Evolutionary conservation across 129 eudicot species (phyloP), one percentile per base, ranked within the genome.

Genomic region (Mikania micrantha): DNA sequence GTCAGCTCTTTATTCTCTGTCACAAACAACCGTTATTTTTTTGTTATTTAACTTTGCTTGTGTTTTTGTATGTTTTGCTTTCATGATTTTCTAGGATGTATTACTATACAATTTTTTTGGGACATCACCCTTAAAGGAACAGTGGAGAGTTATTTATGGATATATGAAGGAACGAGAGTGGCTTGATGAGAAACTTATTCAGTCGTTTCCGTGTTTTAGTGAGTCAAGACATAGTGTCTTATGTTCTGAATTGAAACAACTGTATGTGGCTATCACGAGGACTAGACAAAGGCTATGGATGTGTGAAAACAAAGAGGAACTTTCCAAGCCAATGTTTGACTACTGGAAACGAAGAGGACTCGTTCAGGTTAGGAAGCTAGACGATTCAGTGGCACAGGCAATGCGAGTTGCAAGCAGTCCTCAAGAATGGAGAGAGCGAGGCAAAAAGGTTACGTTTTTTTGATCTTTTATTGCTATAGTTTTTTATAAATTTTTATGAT

Each of bases 281-380:
- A 90, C 91, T 13, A 83, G 89, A 66, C 97, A 87, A 76, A 82
- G 97, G 60, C 70, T 90, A 39, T 87, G 95, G 97, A 83, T 90
- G 29, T 87, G 89, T 67, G 97, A 90, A 74, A 87, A 83, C 20
- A 69, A 31, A 15, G 90, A 84, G 69, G 91, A 84, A 28, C 64
- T 87, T 16, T 87, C 81, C 0, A 87, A 80, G 79, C 95, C 95
- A 9, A 81, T 90, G 86, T 79, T 87, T 67, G 95, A 90, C 69
- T 90, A 87, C 25, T 90, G 95, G 97, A 87, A 67, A 72, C 84
- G 68, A 41, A 48, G 69, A 73, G 66, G 84, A 29, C 82, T 84
- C 2, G 91, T 87, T 57, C 85, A 87, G 69, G 82, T 82, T 34
- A 75, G 84, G 35, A 74, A 78, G 63, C 42, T 90, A 21, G 97